Evolutionary conservation across 2,329 filamentous ascomycete species (phyloP).

Genomic region (Cordyceps fumosorosea): DNA sequence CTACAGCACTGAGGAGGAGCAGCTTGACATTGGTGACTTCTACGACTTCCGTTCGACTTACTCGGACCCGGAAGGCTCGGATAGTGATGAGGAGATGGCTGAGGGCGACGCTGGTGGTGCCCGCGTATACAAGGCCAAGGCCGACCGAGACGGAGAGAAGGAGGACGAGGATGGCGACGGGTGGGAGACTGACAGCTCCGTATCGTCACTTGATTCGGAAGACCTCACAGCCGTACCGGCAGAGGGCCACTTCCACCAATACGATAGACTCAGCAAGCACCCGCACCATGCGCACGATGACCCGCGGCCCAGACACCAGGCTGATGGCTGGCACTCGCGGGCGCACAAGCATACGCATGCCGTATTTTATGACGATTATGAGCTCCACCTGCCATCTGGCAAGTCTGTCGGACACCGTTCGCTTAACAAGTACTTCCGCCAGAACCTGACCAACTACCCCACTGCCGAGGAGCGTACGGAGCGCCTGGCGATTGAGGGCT

Average conservation of each 20-base stretch:
- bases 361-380: constrained; percentile 86
- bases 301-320: constrained; percentile 64
- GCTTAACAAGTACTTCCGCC: constrained; percentile 79
- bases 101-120: constrained; percentile 58
- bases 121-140: constrained; percentile 45
- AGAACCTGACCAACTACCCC: constrained; percentile 84
- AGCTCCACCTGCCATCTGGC: constrained; percentile 86
- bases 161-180: constrained; percentile 62
- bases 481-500: constrained; percentile 53
- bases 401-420: constrained; percentile 86
- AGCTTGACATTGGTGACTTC: constrained; percentile 90
- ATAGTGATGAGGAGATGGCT: constrained; percentile 45
- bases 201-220: constrained; percentile 80
- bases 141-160: constrained; percentile 27
- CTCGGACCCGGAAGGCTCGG: constrained; percentile 67
- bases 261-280: constrained; percentile 64
- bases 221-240: constrained; percentile 76
- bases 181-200: constrained; percentile 92
- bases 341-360: constrained; percentile 67
- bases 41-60: constrained; percentile 98
- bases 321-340: constrained; percentile 75
- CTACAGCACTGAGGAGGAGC: constrained; percentile 80
- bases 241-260: constrained; percentile 63
- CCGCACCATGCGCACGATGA: constrained; percentile 69
- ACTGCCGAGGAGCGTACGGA: constrained; percentile 68